These are phyloP conservation scores for Botrytis fabae DNA, from an alignment of 2,329 filamentous ascomycete genomes.

Conservation along the genomic window DNA sequence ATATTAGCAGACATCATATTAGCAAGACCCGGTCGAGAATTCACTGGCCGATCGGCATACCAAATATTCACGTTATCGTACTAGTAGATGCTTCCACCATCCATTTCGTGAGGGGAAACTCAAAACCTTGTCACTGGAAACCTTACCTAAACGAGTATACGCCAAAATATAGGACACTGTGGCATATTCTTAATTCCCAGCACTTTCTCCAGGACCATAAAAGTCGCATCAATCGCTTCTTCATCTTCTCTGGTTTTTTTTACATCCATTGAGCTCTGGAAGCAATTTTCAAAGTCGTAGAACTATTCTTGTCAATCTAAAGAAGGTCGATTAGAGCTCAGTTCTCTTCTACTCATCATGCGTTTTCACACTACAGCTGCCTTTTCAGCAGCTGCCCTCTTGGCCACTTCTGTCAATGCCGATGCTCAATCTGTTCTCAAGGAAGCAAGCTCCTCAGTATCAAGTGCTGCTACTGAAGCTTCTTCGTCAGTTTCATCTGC, in stretches of 20 bases:
- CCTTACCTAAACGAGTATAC: slow-evolving; percentile 24
- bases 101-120: neutral
- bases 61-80: neutral
- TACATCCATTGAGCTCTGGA: slow-evolving; percentile 35
- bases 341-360: slow-evolving; percentile 52
- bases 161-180: slow-evolving; percentile 24
- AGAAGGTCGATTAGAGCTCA: slow-evolving; percentile 29
- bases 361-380: slow-evolving; percentile 80
- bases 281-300: slow-evolving; percentile 32
- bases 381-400: slow-evolving; percentile 71
- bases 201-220: slow-evolving; percentile 24
- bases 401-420: slow-evolving; percentile 68
- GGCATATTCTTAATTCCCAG: slow-evolving; percentile 25
- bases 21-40: neutral
- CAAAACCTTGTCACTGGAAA: neutral
- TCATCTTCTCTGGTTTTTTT: slow-evolving; percentile 23
- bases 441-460: slow-evolving; percentile 47
- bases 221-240: slow-evolving; percentile 13
- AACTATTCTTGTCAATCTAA: slow-evolving; percentile 27
- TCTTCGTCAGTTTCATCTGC: slow-evolving; percentile 44
- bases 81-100: neutral
- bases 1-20: neutral
- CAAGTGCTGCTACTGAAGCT: slow-evolving; percentile 42
- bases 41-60: neutral
- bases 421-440: slow-evolving; percentile 59